Conservation (phyloP, 2,329 filamentous ascomycete species). For the Fonsecaea pedrosoi region DNA sequence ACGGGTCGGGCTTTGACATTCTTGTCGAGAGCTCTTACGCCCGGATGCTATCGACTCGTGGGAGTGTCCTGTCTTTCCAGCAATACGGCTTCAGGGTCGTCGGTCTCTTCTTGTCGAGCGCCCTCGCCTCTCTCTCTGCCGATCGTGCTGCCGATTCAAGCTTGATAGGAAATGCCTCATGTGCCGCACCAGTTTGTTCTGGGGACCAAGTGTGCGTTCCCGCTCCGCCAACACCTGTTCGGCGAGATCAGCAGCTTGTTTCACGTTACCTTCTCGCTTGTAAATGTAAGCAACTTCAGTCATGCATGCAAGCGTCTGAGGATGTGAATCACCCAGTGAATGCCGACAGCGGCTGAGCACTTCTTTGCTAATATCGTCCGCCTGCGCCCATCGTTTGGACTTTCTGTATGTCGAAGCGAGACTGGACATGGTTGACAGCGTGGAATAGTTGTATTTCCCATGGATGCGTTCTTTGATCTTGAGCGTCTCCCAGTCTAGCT, state of each 20-base stretch:
- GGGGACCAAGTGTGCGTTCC: not conserved
- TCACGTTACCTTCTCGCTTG: not conserved
- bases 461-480: not conserved
- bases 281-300: constrained; percentile 1
- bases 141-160: not conserved
- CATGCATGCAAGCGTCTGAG: not conserved
- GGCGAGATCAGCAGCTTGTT: not conserved
- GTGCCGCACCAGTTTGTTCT: not conserved
- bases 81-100: not conserved
- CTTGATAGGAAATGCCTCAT: not conserved
- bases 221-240: not conserved
- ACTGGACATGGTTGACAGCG: not conserved
- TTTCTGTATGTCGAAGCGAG: constrained; percentile 4
- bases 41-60: not conserved
- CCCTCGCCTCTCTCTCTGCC: not conserved
- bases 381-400: not conserved
- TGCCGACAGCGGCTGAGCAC: not conserved
- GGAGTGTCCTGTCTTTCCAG: not conserved
- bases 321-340: not conserved
- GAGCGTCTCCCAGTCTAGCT: not conserved
- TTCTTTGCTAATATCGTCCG: not conserved
- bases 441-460: not conserved
- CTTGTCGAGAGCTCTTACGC: not conserved
- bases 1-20: not conserved
- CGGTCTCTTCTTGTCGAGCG: not conserved